A percentile compares a stretch with the other conserved stretches of the same genome.
Conservation (phyloP, 345 rosid species). For the Populus alba region DNA sequence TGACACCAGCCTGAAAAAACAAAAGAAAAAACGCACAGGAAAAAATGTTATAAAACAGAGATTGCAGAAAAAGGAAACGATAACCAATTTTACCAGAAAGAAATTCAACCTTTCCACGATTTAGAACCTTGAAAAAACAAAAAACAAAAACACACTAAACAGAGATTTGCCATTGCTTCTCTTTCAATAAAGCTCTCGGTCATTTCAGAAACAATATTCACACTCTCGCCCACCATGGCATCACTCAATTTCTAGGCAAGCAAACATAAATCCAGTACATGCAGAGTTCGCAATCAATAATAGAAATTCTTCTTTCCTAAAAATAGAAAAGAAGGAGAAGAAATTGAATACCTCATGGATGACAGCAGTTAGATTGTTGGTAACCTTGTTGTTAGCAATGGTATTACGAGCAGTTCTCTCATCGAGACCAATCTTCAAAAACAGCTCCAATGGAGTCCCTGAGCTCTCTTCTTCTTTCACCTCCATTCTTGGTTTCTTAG, state of each 20-base stretch:
- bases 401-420: conserved; percentile 79
- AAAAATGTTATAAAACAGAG: neutral
- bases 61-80: neutral
- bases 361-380: conserved; percentile 72
- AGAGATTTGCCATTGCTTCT: neutral
- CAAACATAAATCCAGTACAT: neutral
- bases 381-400: conserved; percentile 77
- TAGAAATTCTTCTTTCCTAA: too few relatives aligned
- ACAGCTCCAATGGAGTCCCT: conserved; percentile 44
- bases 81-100: neutral
- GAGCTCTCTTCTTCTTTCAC: conserved; percentile 16
- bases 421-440: conserved; percentile 78
- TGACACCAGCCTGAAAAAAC: conserved; percentile 64
- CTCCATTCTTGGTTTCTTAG: neutral
- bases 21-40: neutral
- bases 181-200: neutral
- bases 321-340: neutral
- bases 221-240: neutral
- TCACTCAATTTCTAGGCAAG: neutral
- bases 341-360: conserved; percentile 61
- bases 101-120: neutral
- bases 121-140: neutral
- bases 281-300: neutral
- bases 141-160: neutral
- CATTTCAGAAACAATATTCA: neutral